A percentile compares a stretch with the other conserved stretches of the same genome.
Conservation (phyloP, 2,329 filamentous ascomycete species). For the Xylaria arbuscula region DNA sequence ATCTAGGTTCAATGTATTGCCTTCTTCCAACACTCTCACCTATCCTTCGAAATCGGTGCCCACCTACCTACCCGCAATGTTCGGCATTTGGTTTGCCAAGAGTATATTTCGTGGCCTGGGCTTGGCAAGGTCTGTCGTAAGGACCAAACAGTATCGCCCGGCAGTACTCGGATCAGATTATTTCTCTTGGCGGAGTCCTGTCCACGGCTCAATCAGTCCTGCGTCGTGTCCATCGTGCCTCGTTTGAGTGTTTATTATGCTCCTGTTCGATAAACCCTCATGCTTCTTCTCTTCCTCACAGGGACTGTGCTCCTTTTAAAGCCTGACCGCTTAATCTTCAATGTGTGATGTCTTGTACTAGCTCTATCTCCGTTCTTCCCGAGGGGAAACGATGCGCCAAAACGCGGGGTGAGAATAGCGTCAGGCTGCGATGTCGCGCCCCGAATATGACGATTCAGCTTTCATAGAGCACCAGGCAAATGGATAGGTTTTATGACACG, state of each 20-base stretch:
- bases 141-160: constrained; percentile 11
- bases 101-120: not conserved
- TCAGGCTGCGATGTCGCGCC: not conserved
- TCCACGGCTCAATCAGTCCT: not conserved
- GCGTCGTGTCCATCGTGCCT: not conserved
- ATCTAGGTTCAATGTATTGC: too few relatives aligned
- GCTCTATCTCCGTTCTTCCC: not conserved
- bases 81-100: not conserved
- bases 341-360: not conserved
- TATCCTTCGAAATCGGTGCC: not conserved
- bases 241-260: too few relatives aligned
- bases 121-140: constrained; percentile 13
- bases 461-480: not conserved
- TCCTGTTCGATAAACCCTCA: too few relatives aligned
- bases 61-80: too few relatives aligned
- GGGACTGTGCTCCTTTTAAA: not conserved
- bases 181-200: constrained; percentile 18
- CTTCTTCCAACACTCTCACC: not conserved
- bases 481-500: too few relatives aligned
- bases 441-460: not conserved
- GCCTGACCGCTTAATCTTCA: not conserved
- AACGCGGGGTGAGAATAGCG: not conserved
- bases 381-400: not conserved
- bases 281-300: too few relatives aligned
- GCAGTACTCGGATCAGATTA: constrained; percentile 33